Evolutionary conservation across 164 flowering plant genomes (phyloP).

Genomic region (Saururus chinensis): DNA sequence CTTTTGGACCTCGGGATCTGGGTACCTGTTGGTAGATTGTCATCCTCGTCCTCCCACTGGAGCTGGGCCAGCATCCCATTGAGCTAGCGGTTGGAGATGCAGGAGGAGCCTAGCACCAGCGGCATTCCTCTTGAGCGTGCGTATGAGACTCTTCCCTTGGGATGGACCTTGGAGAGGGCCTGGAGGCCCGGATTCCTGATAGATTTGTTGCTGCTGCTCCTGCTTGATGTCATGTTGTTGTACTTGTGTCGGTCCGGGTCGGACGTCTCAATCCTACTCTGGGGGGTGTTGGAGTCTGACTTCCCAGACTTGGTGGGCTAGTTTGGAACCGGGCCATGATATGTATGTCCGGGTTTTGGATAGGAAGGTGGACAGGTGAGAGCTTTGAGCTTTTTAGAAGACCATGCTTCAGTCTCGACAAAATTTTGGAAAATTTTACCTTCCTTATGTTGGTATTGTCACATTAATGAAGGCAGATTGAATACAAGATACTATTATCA

Average conservation of each 20-base stretch:
- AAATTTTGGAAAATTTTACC: no score
- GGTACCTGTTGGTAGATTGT: constrained; percentile 4
- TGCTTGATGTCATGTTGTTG: background rate
- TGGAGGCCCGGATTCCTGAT: constrained; percentile 5
- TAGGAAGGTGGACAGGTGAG: no score
- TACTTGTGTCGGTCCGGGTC: background rate
- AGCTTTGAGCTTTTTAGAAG: no score
- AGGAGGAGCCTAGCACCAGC: constrained; percentile 18
- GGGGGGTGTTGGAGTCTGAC: background rate
- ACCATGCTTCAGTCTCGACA: no score
- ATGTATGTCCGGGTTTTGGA: no score
- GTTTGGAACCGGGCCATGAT: no score
- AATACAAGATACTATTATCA: no score
- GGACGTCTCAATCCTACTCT: background rate
- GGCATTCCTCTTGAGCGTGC: constrained; percentile 38
- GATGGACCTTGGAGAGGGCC: constrained; percentile 7
- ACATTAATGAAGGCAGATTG: no score
- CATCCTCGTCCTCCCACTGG: constrained; percentile 32
- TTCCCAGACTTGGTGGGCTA: no score
- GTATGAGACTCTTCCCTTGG: constrained; percentile 51
- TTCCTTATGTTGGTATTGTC: no score
- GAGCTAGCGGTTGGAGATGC: constrained; percentile 32
- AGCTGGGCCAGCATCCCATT: constrained; percentile 31
- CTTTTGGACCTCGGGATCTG: constrained; percentile 12
- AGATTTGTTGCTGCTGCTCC: background rate